A percentile compares a stretch with the other conserved stretches of the same genome.
Evolutionary conservation across 371 early-diverging fungal species (phyloP).

Genomic region (Apophysomyces ossiformis): DNA sequence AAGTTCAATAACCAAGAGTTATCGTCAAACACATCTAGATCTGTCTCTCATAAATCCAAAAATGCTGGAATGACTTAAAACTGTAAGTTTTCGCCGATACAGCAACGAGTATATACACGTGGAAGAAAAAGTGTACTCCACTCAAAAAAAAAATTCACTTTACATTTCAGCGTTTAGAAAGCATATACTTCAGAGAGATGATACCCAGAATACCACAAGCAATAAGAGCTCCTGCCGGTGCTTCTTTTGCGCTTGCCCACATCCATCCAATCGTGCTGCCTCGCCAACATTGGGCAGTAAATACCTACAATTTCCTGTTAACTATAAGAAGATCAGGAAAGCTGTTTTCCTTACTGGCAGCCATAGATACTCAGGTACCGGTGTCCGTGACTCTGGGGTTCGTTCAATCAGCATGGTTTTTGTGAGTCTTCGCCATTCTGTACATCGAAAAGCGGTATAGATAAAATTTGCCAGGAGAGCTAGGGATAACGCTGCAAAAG

Average conservation of each 20-base stretch:
- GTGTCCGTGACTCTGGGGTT: constrained; percentile 4
- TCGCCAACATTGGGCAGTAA: neutral
- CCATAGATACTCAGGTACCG: constrained; percentile 3
- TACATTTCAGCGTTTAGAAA: neutral
- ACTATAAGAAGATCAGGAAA: neutral
- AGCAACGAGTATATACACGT: no score
- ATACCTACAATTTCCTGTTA: neutral
- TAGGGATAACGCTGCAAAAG: neutral
- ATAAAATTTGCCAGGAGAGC: neutral
- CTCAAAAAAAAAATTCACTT: constrained; percentile 12
- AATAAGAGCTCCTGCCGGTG: neutral
- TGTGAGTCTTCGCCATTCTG: neutral
- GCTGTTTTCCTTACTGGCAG: neutral
- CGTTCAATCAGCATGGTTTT: constrained; percentile 7
- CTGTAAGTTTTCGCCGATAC: no score
- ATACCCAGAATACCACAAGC: neutral
- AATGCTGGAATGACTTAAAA: no score
- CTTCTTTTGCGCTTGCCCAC: constrained; percentile 7
- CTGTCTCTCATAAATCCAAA: no score
- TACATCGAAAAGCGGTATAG: neutral
- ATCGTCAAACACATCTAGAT: no score
- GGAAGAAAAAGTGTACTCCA: neutral
- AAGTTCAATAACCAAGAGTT: no score
- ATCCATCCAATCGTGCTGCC: neutral
- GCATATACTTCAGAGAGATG: neutral